Evolutionary conservation across 345 rosid genomes (phyloP).

Genomic region (Noccaea bulbosa): DNA sequence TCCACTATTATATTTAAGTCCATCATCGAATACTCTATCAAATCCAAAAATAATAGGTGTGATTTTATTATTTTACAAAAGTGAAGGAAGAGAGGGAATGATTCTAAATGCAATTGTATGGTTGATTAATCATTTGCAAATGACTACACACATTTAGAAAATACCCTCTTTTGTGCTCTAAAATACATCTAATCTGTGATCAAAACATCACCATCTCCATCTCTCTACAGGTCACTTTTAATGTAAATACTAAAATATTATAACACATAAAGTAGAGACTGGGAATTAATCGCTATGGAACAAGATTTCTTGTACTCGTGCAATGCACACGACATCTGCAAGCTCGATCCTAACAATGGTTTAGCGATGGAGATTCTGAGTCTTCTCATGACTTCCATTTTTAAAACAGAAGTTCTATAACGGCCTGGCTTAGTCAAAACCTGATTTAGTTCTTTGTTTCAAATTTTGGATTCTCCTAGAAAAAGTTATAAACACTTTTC

Average conservation of each 20-base stretch:
- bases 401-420: neutral
- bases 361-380: too few species aligned
- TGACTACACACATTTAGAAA: constrained; percentile 28
- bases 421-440: neutral
- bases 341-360: neutral
- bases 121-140: constrained; percentile 41
- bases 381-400: neutral
- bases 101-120: constrained; percentile 32
- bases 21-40: constrained; percentile 43
- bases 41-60: constrained; percentile 33
- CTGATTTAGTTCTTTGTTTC: neutral
- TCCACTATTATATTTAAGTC: constrained; percentile 18
- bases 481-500: neutral
- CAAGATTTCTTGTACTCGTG: constrained; percentile 23
- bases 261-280: neutral
- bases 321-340: constrained; percentile 5
- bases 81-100: neutral
- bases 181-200: constrained; percentile 2
- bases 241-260: constrained; percentile 10
- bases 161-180: constrained; percentile 24
- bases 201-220: constrained; percentile 9
- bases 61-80: constrained; percentile 11
- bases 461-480: neutral
- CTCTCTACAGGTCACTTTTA: neutral
- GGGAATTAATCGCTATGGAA: neutral